A percentile compares a stretch with the other conserved stretches of the same genome.
These are phyloP conservation scores for Trichoderma sp. DNA, from an alignment of 2,329 filamentous ascomycete species.

Conservation along the genomic window DNA sequence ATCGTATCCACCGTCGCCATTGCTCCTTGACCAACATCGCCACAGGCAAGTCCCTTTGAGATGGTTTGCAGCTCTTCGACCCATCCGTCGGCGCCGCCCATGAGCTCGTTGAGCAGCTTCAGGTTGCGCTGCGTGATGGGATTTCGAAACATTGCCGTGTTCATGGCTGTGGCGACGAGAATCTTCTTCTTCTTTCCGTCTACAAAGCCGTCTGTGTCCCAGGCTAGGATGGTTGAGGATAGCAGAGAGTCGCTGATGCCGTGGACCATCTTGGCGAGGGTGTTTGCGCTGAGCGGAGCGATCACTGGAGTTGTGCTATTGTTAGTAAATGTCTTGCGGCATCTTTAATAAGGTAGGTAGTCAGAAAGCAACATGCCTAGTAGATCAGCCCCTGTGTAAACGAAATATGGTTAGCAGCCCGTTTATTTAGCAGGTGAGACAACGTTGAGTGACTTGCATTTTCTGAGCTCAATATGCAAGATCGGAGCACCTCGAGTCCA, in stretches of 20 bases:
- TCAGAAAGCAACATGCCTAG: slow-evolving; percentile 22
- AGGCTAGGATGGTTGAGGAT: slow-evolving; percentile 73
- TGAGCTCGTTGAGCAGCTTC: slow-evolving; percentile 66
- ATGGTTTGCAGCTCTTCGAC: slow-evolving; percentile 70
- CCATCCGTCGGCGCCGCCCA: slow-evolving; percentile 54
- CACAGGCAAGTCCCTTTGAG: slow-evolving; percentile 78
- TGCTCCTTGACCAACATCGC: slow-evolving; percentile 75
- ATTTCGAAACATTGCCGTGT: slow-evolving; percentile 86
- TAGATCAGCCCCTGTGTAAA: slow-evolving; percentile 59
- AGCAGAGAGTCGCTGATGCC: slow-evolving; percentile 79
- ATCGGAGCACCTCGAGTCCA: slow-evolving; percentile 80
- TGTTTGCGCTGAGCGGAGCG: slow-evolving; percentile 79
- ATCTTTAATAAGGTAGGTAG: background rate
- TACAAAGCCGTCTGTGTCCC: slow-evolving; percentile 71
- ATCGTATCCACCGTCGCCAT: slow-evolving; percentile 82
- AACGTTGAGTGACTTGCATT: slow-evolving; percentile 36
- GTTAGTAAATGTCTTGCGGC: background rate
- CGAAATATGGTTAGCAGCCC: background rate
- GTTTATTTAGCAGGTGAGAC: background rate
- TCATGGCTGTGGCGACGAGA: slow-evolving; percentile 79
- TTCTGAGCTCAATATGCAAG: slow-evolving; percentile 82
- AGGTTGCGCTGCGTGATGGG: slow-evolving; percentile 76
- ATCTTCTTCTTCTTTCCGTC: slow-evolving; percentile 62
- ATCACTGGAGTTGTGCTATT: slow-evolving; percentile 53
- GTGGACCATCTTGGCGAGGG: slow-evolving; percentile 75